A percentile compares a stretch with the other conserved stretches of the same genome.
Conservation (phyloP, 768 basidiomycete genomes). For the Trichaptum fuscoviolaceum region DNA sequence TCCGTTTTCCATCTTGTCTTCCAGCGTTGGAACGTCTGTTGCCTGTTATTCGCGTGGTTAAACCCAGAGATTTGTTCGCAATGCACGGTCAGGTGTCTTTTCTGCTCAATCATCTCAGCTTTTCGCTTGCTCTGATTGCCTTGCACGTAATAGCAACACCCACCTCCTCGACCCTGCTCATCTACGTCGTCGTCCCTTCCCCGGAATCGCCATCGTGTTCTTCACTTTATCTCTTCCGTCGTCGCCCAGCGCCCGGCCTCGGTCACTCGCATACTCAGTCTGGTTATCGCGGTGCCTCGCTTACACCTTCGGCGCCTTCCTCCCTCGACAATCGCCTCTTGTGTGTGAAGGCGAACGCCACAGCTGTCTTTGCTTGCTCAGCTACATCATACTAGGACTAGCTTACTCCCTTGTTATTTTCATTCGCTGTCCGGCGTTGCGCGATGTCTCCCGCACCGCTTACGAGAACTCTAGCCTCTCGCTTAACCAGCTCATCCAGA, state of each 20-base stretch:
- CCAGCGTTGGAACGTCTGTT: background rate
- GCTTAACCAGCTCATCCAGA: background rate
- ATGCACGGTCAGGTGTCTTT: background rate
- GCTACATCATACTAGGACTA: background rate
- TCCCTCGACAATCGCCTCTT: background rate
- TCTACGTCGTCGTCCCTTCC: background rate
- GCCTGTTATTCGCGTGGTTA: background rate
- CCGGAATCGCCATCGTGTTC: background rate
- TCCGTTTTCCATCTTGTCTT: background rate
- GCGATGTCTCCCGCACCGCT: background rate
- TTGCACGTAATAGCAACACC: background rate
- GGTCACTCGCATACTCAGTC: background rate
- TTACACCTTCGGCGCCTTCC: background rate
- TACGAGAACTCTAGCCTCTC: background rate
- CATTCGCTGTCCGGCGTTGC: background rate
- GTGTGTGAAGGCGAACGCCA: background rate
- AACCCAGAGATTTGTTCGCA: background rate
- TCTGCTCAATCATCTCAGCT: background rate
- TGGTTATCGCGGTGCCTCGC: slow-evolving; percentile 1
- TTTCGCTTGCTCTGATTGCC: background rate
- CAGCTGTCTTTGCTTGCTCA: background rate
- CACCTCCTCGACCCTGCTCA: background rate
- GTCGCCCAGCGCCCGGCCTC: background rate
- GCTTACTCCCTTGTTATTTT: background rate
- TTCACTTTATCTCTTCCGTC: background rate